These are phyloP conservation scores for Pleurotus eryngii DNA, from an alignment of 768 basidiomycete genomes.

Conservation along the genomic window DNA sequence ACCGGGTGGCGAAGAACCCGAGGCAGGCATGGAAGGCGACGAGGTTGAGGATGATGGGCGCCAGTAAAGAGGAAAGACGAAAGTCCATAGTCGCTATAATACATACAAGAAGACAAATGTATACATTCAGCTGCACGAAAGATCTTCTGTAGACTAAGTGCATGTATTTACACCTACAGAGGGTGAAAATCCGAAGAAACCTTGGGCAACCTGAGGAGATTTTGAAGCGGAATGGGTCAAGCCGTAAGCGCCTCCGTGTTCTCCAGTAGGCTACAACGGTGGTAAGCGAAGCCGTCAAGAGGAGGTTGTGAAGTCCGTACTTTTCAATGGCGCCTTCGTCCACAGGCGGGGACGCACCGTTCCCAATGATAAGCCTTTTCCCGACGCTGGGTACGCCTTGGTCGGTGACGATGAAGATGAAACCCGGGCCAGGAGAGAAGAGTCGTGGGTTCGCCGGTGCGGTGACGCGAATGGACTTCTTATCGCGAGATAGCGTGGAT, in stretches of 20 bases:
- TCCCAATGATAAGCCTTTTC: constrained; percentile 32
- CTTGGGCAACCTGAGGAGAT: no score
- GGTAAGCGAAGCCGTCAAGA: no score
- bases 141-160: no score
- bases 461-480: constrained; percentile 27
- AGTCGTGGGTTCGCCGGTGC: constrained; percentile 33
- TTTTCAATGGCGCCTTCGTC: constrained; percentile 1
- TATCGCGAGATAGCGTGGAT: constrained; percentile 25
- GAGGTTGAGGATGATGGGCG: background rate
- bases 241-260: no score
- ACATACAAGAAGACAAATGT: no score
- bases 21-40: background rate
- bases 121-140: no score
- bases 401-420: constrained; percentile 29
- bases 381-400: constrained; percentile 29
- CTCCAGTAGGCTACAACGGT: no score
- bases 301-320: background rate
- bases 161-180: no score
- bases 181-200: no score
- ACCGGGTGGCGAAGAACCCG: background rate
- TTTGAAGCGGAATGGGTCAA: no score
- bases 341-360: constrained; percentile 35
- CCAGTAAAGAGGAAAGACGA: background rate
- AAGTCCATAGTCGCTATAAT: no score
- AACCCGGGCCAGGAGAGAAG: constrained; percentile 38